Conservation (phyloP, 2,329 filamentous ascomycete genomes). For the Ceratocystis cacaofunesta region DNA sequence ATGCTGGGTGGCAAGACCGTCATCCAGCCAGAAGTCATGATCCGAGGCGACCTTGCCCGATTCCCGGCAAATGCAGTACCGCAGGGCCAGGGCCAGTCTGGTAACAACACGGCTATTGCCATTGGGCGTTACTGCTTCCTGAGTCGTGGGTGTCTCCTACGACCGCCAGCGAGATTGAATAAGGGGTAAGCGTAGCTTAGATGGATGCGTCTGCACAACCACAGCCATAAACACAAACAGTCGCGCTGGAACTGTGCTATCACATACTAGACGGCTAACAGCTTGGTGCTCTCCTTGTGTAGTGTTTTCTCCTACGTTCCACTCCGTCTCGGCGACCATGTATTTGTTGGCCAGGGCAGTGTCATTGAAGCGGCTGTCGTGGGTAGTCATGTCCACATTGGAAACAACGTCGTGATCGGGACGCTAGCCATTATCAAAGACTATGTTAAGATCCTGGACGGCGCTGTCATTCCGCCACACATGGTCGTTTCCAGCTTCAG, state of each 20-base stretch:
- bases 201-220: too few species aligned
- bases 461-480: conserved; percentile 65
- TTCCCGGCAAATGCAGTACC: conserved; percentile 34
- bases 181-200: conserved; percentile 39
- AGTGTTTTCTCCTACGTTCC: conserved; percentile 65
- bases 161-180: conserved; percentile 69
- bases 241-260: neutral
- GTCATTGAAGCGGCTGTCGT: conserved; percentile 74
- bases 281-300: neutral
- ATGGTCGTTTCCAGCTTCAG: conserved; percentile 91
- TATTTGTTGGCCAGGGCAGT: conserved; percentile 64
- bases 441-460: conserved; percentile 75
- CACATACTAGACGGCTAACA: neutral
- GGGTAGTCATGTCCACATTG: conserved; percentile 75
- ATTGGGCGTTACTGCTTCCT: conserved; percentile 90
- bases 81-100: conserved; percentile 24
- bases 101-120: conserved; percentile 54
- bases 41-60: conserved; percentile 72
- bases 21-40: conserved; percentile 87
- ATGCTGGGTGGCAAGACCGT: conserved; percentile 93
- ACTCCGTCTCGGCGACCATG: conserved; percentile 85
- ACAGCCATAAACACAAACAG: neutral
- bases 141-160: conserved; percentile 59
- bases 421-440: conserved; percentile 89
- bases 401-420: conserved; percentile 59